Conservation (phyloP, 805 yeast species). For the Kluyveromyces wickerhamii region DNA sequence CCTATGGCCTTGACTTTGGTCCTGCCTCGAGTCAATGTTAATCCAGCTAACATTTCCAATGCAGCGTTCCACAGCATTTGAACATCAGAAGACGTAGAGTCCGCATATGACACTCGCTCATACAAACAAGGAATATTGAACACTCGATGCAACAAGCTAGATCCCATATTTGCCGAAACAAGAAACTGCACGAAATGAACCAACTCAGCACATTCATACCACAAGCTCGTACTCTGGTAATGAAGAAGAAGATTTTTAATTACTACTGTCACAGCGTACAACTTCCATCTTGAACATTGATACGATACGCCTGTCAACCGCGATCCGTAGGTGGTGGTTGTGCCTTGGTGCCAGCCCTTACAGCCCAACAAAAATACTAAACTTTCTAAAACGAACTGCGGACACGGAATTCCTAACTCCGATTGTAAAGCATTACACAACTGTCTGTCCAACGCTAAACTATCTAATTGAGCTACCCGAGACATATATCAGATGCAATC, state of each 20-base stretch:
- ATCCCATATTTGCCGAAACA: background rate
- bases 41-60: slow-evolving; percentile 2
- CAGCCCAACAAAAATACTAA: slow-evolving; percentile 17
- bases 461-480: slow-evolving; percentile 21
- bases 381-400: slow-evolving; percentile 12
- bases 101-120: background rate
- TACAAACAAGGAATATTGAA: background rate
- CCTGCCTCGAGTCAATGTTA: background rate
- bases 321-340: slow-evolving; percentile 10
- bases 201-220: background rate
- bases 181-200: slow-evolving; percentile 1
- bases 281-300: slow-evolving; percentile 9
- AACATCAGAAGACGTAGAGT: slow-evolving; percentile 2
- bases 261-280: slow-evolving; percentile 11
- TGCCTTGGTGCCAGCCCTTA: slow-evolving; percentile 1
- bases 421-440: slow-evolving; percentile 12
- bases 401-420: slow-evolving; percentile 9
- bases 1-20: background rate
- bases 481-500: too few relatives aligned
- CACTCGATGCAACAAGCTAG: background rate
- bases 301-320: slow-evolving; percentile 14
- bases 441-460: slow-evolving; percentile 16
- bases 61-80: slow-evolving; percentile 6
- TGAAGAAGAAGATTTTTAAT: background rate
- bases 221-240: background rate